phyloP scores from a whole-genome alignment of 345 rosid genomes.

The Salix suchowensis region DNA sequence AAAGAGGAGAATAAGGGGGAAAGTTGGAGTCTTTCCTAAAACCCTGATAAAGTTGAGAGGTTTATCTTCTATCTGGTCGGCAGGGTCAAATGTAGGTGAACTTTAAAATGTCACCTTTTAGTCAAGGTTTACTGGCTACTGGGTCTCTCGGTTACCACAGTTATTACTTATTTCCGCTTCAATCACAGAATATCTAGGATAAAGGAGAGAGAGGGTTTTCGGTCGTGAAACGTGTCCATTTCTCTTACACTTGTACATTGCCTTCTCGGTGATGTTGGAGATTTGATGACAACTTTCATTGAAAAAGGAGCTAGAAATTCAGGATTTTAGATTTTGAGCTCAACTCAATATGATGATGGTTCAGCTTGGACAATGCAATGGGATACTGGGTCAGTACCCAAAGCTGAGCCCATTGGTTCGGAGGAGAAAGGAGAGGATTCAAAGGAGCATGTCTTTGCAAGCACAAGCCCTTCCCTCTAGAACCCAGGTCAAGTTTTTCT shows the following conservation, averaged over 20 bases:
- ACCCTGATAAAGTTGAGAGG: conserved; percentile 20
- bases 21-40: conserved; percentile 7
- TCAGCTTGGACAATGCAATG: conserved; percentile 42
- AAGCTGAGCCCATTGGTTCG: conserved; percentile 14
- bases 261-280: not conserved
- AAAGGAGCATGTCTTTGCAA: conserved; percentile 31
- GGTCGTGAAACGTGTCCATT: conserved; percentile 39
- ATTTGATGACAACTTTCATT: conserved; percentile 2
- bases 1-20: not conserved
- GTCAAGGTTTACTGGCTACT: conserved; percentile 15
- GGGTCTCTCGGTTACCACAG: conserved; percentile 18
- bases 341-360: conserved; percentile 36
- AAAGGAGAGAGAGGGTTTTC: not conserved
- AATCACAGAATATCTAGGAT: not conserved
- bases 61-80: conserved; percentile 4
- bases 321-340: not conserved
- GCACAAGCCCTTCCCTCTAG: conserved; percentile 59
- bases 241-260: conserved; percentile 33
- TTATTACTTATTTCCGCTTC: not conserved
- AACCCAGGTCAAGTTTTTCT: conserved; percentile 48
- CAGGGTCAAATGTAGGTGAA: conserved; percentile 12
- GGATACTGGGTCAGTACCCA: conserved; percentile 18
- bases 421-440: conserved; percentile 26
- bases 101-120: conserved; percentile 12
- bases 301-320: not conserved